A percentile compares a stretch with the other conserved stretches of the same genome.
Evolutionary conservation across 352 stramenopile genomes (phyloP).

Genomic region (Globisporangium cystogenes): DNA sequence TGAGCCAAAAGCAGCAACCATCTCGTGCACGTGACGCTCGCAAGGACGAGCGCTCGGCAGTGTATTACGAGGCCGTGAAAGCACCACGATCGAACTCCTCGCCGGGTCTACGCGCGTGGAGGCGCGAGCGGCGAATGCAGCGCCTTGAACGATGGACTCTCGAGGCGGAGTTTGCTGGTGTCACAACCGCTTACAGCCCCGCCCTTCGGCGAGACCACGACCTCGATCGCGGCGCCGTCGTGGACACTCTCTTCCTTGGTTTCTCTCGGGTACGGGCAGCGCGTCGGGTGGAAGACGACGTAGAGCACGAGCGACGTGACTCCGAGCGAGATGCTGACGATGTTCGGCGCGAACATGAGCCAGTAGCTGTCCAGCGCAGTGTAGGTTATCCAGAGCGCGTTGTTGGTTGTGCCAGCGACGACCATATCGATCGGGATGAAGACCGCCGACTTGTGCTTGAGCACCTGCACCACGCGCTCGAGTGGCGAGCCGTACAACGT

Average conservation of each 20-base stretch:
- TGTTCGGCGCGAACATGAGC: conserved; percentile 58
- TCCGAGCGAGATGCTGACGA: conserved; percentile 26
- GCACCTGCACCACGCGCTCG: neutral
- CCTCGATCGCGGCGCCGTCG: neutral
- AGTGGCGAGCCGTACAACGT: neutral
- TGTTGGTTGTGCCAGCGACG: conserved; percentile 38
- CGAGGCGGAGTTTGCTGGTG: conserved; percentile 9
- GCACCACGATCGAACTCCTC: neutral
- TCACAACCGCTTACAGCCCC: neutral
- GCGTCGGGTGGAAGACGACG: conserved; percentile 8
- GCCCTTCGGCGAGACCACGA: neutral
- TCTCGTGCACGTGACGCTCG: too few relatives aligned
- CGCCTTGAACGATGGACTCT: conserved; percentile 21
- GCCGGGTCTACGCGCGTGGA: neutral
- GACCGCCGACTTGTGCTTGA: neutral
- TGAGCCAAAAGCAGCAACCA: too few relatives aligned
- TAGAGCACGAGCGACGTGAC: conserved; percentile 16
- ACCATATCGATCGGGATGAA: conserved; percentile 39
- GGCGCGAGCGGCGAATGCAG: conserved; percentile 23
- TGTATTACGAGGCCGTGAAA: too few relatives aligned
- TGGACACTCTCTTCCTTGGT: neutral
- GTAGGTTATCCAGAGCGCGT: conserved; percentile 48
- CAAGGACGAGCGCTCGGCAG: too few relatives aligned
- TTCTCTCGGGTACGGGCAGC: conserved; percentile 5
- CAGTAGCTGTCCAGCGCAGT: conserved; percentile 25